Conservation (phyloP, 106 monocot genomes). For the Dendrobium nobile region DNA sequence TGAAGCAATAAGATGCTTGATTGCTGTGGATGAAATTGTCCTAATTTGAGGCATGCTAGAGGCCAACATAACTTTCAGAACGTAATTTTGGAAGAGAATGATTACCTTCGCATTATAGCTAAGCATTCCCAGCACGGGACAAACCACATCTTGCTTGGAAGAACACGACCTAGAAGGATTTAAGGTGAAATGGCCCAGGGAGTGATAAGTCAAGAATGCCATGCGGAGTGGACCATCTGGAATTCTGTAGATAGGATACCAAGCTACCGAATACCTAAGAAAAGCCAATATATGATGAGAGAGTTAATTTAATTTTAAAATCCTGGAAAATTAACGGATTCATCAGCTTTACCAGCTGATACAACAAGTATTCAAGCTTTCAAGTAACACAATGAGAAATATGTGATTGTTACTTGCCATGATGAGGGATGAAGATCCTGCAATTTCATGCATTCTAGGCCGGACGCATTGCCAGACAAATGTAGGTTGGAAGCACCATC, state of each 20-base stretch:
- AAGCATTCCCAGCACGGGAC: slow-evolving; percentile 28
- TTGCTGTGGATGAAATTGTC: too few relatives aligned
- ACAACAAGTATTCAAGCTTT: neutral
- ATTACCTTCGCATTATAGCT: slow-evolving; percentile 33
- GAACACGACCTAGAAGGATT: neutral
- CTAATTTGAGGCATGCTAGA: too few relatives aligned
- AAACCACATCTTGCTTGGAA: slow-evolving; percentile 5
- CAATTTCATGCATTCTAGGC: slow-evolving; percentile 12
- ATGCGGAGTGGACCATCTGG: slow-evolving; percentile 25
- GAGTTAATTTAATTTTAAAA: neutral
- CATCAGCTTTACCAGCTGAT: neutral
- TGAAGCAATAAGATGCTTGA: too few relatives aligned
- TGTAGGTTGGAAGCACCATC: slow-evolving; percentile 11
- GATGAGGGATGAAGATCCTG: slow-evolving; percentile 26
- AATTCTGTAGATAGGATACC: slow-evolving; percentile 36
- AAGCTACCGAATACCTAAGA: slow-evolving; percentile 27
- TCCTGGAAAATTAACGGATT: neutral
- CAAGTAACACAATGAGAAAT: neutral
- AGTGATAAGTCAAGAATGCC: slow-evolving; percentile 31
- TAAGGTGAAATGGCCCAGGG: slow-evolving; percentile 17
- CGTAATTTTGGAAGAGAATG: neutral
- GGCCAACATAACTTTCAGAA: too few relatives aligned
- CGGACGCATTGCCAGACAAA: slow-evolving; percentile 23
- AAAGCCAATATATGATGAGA: neutral
- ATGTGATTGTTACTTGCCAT: slow-evolving; percentile 13